A percentile compares a stretch with the other conserved stretches of the same genome.
phyloP scores from a whole-genome alignment of 73 alveolate genomes.

The Paramecium tetraurelia region DNA sequence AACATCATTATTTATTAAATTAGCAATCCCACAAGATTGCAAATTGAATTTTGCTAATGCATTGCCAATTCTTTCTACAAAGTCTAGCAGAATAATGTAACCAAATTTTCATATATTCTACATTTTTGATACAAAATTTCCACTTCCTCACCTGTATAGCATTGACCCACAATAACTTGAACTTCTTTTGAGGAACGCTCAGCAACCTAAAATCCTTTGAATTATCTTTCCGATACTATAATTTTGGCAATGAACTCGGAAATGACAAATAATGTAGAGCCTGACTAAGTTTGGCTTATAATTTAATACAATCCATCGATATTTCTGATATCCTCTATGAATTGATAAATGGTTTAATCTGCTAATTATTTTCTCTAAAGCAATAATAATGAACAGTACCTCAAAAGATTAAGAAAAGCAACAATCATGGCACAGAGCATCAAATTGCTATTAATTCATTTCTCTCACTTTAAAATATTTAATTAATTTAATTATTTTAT shows the following conservation, averaged over 20 bases:
- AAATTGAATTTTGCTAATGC: background rate
- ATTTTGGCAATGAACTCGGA: conserved; percentile 27
- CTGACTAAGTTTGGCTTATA: background rate
- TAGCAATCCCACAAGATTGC: conserved; percentile 33
- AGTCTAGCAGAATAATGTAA: background rate
- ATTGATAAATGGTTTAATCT: conserved; percentile 1
- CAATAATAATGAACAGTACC: background rate
- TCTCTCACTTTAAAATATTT: background rate
- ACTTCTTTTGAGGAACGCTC: background rate
- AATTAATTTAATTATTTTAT: background rate
- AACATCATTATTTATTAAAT: conserved; percentile 27
- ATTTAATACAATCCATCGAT: background rate
- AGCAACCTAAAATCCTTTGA: background rate
- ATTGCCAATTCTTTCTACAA: background rate
- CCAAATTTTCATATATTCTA: background rate
- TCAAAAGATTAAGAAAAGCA: background rate
- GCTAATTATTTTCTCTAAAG: background rate
- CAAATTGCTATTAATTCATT: background rate
- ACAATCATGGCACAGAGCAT: background rate
- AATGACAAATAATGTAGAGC: conserved; percentile 11
- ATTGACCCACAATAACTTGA: background rate
- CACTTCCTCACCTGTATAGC: background rate
- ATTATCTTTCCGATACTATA: conserved; percentile 11
- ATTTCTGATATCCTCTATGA: conserved; percentile 18
- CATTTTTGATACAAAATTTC: background rate